Evolutionary conservation across 345 rosid species (phyloP).

Genomic region (Microcos paniculata): DNA sequence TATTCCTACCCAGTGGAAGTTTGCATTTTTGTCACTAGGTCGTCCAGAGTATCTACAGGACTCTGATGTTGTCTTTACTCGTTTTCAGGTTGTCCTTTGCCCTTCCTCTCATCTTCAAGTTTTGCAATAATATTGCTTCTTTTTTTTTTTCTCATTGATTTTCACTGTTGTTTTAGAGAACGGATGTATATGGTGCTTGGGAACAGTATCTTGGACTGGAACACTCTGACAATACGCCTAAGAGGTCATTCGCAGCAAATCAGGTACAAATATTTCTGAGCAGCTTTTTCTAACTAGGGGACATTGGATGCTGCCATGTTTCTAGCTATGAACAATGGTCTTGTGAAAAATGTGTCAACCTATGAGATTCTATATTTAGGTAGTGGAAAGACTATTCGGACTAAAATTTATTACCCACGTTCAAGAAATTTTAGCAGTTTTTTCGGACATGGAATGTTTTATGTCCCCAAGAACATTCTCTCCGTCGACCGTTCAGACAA

Average conservation of each 20-base stretch:
- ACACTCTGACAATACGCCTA: constrained; percentile 65
- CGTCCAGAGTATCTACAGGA: constrained; percentile 72
- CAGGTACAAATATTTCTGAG: constrained; percentile 34
- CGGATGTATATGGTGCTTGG: constrained; percentile 75
- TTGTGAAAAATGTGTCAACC: too few relatives aligned
- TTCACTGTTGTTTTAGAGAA: constrained; percentile 31
- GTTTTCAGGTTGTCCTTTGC: constrained; percentile 55
- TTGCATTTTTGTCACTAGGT: constrained; percentile 67
- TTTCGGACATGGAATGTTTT: too few relatives aligned
- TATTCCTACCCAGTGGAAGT: constrained; percentile 56
- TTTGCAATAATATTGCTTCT: neutral
- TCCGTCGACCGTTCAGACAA: too few relatives aligned
- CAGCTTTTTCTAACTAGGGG: neutral
- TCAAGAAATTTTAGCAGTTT: too few relatives aligned
- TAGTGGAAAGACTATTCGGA: too few relatives aligned
- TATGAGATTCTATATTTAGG: too few relatives aligned
- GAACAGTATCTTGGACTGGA: constrained; percentile 80
- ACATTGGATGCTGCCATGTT: neutral
- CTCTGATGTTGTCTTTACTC: constrained; percentile 51
- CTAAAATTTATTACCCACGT: too few relatives aligned
- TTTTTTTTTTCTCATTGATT: neutral
- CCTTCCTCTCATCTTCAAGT: neutral
- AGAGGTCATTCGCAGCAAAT: constrained; percentile 54
- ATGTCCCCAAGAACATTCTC: too few relatives aligned
- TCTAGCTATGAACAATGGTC: neutral